Evolutionary conservation across 169 alveolate genomes (phyloP).

Genomic region (Cryptosporidium muris): DNA sequence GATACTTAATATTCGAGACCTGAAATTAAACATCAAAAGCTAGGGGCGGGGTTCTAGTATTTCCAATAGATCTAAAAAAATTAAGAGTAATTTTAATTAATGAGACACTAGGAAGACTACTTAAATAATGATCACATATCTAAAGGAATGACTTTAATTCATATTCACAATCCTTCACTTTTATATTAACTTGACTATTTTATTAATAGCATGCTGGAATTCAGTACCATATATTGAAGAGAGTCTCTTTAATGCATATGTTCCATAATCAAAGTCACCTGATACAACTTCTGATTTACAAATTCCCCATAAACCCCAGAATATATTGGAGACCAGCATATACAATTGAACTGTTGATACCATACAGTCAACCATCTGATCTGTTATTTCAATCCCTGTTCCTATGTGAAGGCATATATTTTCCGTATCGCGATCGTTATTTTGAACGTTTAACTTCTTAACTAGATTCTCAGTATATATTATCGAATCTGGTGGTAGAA

Average conservation of each 20-base stretch:
- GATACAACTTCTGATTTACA: slow-evolving; percentile 31
- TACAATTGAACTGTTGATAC: slow-evolving; percentile 9
- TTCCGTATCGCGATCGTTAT: background rate
- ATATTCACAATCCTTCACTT: slow-evolving; percentile 16
- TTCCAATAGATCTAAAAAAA: too few species aligned
- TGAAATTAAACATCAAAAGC: too few species aligned
- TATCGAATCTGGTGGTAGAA: background rate
- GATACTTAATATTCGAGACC: too few species aligned
- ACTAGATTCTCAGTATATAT: background rate
- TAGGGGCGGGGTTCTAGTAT: too few species aligned
- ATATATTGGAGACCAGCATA: slow-evolving; percentile 59
- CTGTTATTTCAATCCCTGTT: background rate
- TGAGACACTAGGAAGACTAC: too few species aligned
- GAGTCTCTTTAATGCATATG: slow-evolving; percentile 42
- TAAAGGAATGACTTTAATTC: background rate
- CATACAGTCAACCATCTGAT: background rate
- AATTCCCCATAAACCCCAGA: slow-evolving; percentile 69
- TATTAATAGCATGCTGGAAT: background rate
- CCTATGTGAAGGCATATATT: background rate
- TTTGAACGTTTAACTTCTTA: background rate
- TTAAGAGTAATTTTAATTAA: too few species aligned
- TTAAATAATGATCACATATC: too few species aligned
- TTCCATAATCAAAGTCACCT: slow-evolving; percentile 16
- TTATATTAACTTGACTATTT: slow-evolving; percentile 1
- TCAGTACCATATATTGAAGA: slow-evolving; percentile 11